Base-by-base conservation (phyloP, 768 basidiomycete genomes). In the Dioszegia hungarica region DNA sequence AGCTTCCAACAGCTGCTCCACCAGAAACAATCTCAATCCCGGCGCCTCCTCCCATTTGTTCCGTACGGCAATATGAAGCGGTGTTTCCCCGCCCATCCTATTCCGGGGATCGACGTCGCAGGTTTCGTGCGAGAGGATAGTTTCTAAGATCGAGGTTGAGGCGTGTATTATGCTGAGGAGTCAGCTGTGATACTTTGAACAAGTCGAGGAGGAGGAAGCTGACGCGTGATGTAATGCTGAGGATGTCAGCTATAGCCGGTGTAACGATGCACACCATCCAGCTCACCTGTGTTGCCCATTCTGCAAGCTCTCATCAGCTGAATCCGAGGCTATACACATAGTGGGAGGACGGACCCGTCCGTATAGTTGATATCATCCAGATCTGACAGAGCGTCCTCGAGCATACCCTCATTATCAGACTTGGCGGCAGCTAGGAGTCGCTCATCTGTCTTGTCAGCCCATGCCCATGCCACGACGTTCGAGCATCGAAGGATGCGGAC, bases 41-140 rank as follows among this genome's bases (percentile, higher is more conserved):
- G 72, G 73, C 59, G 86, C 79, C 31, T 82, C 78, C 40, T 72
- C 70, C 70, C 70, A 87, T 73, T 60, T 77, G 8, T 86, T 75
- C 57, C 73, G 66, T 17, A 77, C 68, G 8, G 88, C 89, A 24
- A 89, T 80, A 73, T 90, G 89, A 15, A 92, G 79, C 3, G 90
- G 90, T 0, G 90, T 91, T 6, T 84, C 83, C 9, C 81, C 81
- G 45, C 86, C 84, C 27, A 86, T 68, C 19, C 80, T 80, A 75
- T 90, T 90, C 66, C 82, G 79, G 17, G 84, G 83, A 72, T 92
- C 89, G 48, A 90, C 88, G 67, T 90, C 89, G 77, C 88, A 90
- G 3, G 80, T 82, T 11, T 89, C 87, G 66, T 84, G 79, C 4
- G 82, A 82, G 31, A 92, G 80, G 62, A 91, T 83, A 53, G 85